Conservation (phyloP, 805 yeast species). For the Starmerella floris region DNA sequence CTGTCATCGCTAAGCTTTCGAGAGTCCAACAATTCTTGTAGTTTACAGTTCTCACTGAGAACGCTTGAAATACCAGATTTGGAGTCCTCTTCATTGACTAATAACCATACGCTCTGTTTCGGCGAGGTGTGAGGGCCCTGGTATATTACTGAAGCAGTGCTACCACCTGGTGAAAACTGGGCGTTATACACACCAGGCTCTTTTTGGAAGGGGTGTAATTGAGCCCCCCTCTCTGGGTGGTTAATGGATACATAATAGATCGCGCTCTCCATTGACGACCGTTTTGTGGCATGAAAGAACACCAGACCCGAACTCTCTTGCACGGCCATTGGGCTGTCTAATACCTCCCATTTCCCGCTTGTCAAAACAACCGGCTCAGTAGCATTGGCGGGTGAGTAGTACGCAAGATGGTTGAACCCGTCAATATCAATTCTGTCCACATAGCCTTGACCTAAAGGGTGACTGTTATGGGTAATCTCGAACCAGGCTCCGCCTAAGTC, state of each 20-base stretch:
- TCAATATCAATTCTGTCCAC: constrained; percentile 47
- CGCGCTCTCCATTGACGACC: constrained; percentile 73
- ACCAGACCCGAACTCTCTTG: constrained; percentile 39
- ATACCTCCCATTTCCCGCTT: constrained; percentile 82
- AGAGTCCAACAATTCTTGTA: constrained; percentile 21
- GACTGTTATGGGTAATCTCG: constrained; percentile 56
- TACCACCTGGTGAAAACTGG: constrained; percentile 66
- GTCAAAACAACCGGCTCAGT: constrained; percentile 47
- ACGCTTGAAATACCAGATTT: background rate
- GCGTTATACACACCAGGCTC: constrained; percentile 54
- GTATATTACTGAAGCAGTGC: constrained; percentile 58
- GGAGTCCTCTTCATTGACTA: constrained; percentile 19
- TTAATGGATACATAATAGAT: constrained; percentile 54
- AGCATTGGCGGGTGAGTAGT: constrained; percentile 57
- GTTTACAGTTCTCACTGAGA: constrained; percentile 24
- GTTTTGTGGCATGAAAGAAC: constrained; percentile 61
- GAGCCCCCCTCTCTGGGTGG: constrained; percentile 30
- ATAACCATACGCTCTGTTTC: constrained; percentile 52
- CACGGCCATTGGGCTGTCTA: constrained; percentile 43
- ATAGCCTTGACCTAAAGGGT: constrained; percentile 53
- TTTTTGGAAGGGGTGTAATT: constrained; percentile 39
- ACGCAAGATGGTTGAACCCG: constrained; percentile 66
- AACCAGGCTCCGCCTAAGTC: constrained; percentile 52
- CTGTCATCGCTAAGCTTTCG: constrained; percentile 34
- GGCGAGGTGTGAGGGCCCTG: constrained; percentile 69